Evolutionary conservation across 1,284 basidiomycete genomes (phyloP), one percentile per base, ranked within the genome.

Genomic region (Xerocomus nothofagi): DNA sequence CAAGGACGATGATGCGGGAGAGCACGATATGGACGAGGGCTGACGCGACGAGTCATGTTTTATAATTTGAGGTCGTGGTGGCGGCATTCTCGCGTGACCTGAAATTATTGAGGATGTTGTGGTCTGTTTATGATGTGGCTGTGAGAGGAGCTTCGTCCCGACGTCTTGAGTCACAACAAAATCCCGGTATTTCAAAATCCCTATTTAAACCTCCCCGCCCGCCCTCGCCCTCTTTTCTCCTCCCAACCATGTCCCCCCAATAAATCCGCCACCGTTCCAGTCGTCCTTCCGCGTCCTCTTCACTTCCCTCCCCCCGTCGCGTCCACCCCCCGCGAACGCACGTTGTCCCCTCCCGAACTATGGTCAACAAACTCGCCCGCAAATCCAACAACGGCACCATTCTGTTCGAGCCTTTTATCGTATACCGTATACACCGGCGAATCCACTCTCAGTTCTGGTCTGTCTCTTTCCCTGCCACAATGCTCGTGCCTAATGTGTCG

Each of bases 371-470:
- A 81, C 80, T 81, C 67, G 74, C 80, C 67, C 86, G 84, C 62
- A 83, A 76, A 72, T 84, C 84, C 67, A 86, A 82, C 78, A 84
- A 87, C 85, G 86, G 87, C 75, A 84, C 86, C 70, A 78, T 88
- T 56, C 80, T 89, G 66, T 90, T 90, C 70, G 87, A 88, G 75
- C 87, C 87, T 55, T 82, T 85, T 73, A 84, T 88, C 71, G 87
- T 89, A 69, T 81, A 88, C 73, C 87, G 87, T 70, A 90, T 90
- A 90, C 81, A 82, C 75, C 73, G 70, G 66, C 79, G 68, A 81
- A 68, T 45, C 55, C 50, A 40, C 40, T 37, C 53, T 20, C 36
- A 31, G 21, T 15, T 33, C 44, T 53, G 56, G 68, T 67, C 24
- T 14, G 67, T 70, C 23, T 9, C n/a, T n/a, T n/a, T n/a, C n/a